Evolutionary conservation across 768 basidiomycete species (phyloP).

Genomic region (Amanita muscaria): DNA sequence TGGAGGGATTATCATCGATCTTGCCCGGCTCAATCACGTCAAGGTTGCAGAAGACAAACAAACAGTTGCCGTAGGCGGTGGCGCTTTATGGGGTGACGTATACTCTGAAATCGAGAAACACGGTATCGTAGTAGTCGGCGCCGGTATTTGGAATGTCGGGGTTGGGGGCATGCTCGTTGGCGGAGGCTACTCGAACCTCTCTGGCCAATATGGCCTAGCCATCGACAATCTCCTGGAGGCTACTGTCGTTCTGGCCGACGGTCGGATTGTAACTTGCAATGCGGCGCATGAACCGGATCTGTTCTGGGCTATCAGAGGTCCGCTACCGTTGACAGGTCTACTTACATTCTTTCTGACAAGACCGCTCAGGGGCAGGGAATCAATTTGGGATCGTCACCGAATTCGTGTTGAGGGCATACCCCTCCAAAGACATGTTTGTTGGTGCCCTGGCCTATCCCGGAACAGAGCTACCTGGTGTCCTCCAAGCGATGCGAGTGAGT

Average conservation of each 20-base stretch:
- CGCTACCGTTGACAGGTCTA: not conserved
- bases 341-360: not conserved
- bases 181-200: constrained; percentile 10
- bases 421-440: not conserved
- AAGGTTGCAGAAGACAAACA: constrained; percentile 8
- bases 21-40: constrained; percentile 6
- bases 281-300: constrained; percentile 16
- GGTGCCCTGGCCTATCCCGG: constrained; percentile 13
- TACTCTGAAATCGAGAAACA: constrained; percentile 9
- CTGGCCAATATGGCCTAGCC: constrained; percentile 4
- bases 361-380: constrained; percentile 14
- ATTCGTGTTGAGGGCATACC: constrained; percentile 12
- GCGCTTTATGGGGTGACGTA: constrained; percentile 14
- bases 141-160: constrained; percentile 10
- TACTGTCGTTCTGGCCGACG: constrained; percentile 15
- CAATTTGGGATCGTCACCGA: constrained; percentile 19
- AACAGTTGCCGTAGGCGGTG: constrained; percentile 11
- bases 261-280: constrained; percentile 12
- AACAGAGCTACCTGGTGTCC: constrained; percentile 10
- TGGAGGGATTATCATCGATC: constrained; percentile 14
- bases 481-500: constrained; percentile 8
- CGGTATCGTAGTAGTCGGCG: constrained; percentile 13
- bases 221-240: constrained; percentile 14
- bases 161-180: constrained; percentile 11
- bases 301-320: constrained; percentile 21